Percentiles rank a stretch among this genome's conserved stretches.
These are phyloP conservation scores for Penicillium malachiteum DNA, from an alignment of 495 filamentous ascomycete species.

Conservation along the genomic window DNA sequence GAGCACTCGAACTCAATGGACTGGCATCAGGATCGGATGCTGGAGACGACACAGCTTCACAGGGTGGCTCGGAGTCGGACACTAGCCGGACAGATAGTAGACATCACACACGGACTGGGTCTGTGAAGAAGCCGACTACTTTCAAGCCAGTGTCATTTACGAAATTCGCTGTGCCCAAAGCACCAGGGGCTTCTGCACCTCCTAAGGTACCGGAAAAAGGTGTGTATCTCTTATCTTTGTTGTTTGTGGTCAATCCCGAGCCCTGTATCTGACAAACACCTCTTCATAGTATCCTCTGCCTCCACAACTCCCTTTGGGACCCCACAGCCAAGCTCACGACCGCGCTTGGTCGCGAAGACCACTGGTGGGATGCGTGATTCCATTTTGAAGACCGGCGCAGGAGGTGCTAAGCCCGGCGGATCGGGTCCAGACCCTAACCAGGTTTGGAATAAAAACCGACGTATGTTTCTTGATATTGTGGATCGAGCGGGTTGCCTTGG, in stretches of 20 bases:
- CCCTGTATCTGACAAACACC: constrained; percentile 23
- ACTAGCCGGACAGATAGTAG: constrained; percentile 54
- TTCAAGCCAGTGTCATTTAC: constrained; percentile 97
- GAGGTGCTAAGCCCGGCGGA: constrained; percentile 46
- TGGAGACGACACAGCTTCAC: constrained; percentile 47
- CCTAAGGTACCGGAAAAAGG: constrained; percentile 58
- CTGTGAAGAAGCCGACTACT: constrained; percentile 77
- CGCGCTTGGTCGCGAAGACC: constrained; percentile 67
- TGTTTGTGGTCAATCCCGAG: background rate
- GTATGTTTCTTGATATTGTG: constrained; percentile 50
- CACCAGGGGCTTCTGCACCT: constrained; percentile 51
- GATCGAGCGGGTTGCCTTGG: too few species aligned
- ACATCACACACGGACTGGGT: constrained; percentile 64
- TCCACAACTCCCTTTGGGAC: constrained; percentile 42
- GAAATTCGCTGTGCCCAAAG: constrained; percentile 59
- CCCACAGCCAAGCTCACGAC: constrained; percentile 48
- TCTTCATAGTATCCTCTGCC: constrained; percentile 36
- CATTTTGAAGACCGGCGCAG: constrained; percentile 45
- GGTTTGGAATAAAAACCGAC: constrained; percentile 98
- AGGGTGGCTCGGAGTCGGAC: constrained; percentile 50
- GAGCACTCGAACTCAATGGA: constrained; percentile 48
- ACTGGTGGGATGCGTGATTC: constrained; percentile 55
- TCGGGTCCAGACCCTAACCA: constrained; percentile 65
- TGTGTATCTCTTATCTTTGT: constrained; percentile 25
- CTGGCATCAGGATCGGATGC: constrained; percentile 41